Evolutionary conservation across 2,329 filamentous ascomycete species (phyloP), one percentile per base, ranked within the genome.

Genomic region (Fonsecaea pedrosoi): DNA sequence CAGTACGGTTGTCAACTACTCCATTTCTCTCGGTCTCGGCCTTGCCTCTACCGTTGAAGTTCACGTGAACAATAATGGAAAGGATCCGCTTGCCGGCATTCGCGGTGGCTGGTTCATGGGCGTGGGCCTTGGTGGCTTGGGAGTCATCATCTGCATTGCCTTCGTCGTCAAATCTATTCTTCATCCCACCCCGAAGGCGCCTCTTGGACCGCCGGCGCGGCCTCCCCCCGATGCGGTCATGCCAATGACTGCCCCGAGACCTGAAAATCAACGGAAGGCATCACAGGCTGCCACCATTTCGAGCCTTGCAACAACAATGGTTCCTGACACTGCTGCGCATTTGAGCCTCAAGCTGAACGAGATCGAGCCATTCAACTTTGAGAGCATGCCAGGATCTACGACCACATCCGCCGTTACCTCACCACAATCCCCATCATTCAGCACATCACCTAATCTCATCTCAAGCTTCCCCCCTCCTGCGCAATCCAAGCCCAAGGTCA

Each of bases 1-100:
- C 35, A 73, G 69, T 53, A 75, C 74, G 1, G 69, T 73, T 21
- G 68, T 75, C 35, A 75, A 75, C 50, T 75, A 75, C 54, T 70
- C 66, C 42, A 74, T 75, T 38, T 73, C 72, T 18, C 25, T 75
- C 30, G 74, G 73, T 5, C 62, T 75, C 48, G 73, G 73, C 10
- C 63, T 75, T 25, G 73, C 71, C 15, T 71, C 69, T 30, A 75
- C 73, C 30, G 67, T 74, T 8, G 74, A 75, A 69, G 57, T 59
- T 37, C 60, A 71, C 9, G 66, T 70, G 35, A 73, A 73, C 55
- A 55, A 72, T 48, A 42, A 68, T 12, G 72, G 72, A 9, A 53
- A 54, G 12, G 63, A 73, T 62, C 62, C 50, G 8, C 42, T 75
- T 64, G 66, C 62, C n/a, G 73, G 73, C 21, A 70, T 71, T 57